Evolutionary conservation across 345 rosid genomes (phyloP).

Genomic region (Moricandia moricandioides): DNA sequence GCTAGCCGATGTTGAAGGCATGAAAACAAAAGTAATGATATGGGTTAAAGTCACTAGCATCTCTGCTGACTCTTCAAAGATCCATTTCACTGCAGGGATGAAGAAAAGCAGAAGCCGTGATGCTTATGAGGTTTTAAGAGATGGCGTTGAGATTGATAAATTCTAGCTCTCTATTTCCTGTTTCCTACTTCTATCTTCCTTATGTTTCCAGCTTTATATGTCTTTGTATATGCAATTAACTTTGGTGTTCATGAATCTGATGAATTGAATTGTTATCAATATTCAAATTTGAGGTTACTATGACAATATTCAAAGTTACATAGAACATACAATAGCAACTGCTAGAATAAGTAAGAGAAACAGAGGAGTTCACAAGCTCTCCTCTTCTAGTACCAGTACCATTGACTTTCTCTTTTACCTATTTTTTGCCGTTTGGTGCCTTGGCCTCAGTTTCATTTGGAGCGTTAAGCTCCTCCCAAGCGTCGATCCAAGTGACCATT

Average conservation of each 20-base stretch:
- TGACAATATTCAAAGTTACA: not conserved
- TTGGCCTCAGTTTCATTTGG: not conserved
- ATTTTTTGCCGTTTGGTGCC: too few species aligned
- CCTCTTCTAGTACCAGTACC: slow-evolving; percentile 1
- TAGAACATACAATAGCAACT: not conserved
- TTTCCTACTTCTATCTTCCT: too few species aligned
- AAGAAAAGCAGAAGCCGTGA: slow-evolving; percentile 79
- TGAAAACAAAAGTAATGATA: slow-evolving; percentile 90
- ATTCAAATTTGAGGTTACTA: too few species aligned
- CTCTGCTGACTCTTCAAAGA: slow-evolving; percentile 74
- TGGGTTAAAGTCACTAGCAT: slow-evolving; percentile 89
- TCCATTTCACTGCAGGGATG: slow-evolving; percentile 89
- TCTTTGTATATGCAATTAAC: too few species aligned
- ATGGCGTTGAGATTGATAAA: slow-evolving; percentile 62
- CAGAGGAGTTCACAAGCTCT: not conserved
- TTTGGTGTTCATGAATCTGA: too few species aligned
- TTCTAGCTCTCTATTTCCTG: slow-evolving; percentile 39
- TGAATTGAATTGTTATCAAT: too few species aligned
- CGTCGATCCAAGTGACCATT: slow-evolving; percentile 84
- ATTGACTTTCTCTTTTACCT: too few species aligned
- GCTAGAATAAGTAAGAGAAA: not conserved
- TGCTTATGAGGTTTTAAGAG: slow-evolving; percentile 60
- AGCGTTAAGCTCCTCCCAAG: slow-evolving; percentile 84
- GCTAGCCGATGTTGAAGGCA: slow-evolving; percentile 76
- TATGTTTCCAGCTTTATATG: too few species aligned